Percentiles rank a stretch among this genome's conserved stretches.
These are phyloP conservation scores for Epicoccum nigrum DNA, from an alignment of 2,329 filamentous ascomycete genomes.

Conservation along the genomic window DNA sequence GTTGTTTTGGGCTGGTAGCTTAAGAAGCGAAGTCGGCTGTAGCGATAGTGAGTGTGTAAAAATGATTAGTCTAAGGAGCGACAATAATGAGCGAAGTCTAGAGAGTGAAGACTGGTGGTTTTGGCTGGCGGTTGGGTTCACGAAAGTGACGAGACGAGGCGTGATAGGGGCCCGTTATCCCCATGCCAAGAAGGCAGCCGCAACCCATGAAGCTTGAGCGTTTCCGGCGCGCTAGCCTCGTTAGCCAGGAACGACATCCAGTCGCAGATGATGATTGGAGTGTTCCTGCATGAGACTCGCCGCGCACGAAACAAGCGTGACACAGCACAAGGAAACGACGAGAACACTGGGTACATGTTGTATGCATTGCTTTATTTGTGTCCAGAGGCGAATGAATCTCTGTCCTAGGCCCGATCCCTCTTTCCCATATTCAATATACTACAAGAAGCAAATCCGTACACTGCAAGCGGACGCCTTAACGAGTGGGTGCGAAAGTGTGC, in stretches of 20 bases:
- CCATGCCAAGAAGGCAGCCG: conserved; percentile 12
- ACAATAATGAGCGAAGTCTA: conserved; percentile 17
- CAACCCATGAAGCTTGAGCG: conserved; percentile 9
- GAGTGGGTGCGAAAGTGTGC: conserved; percentile 19
- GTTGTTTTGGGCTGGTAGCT: conserved; percentile 5
- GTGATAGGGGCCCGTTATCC: conserved; percentile 17
- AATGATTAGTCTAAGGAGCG: conserved; percentile 26
- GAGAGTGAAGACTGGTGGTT: conserved; percentile 22
- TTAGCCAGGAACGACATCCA: conserved; percentile 28
- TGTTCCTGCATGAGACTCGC: conserved; percentile 18
- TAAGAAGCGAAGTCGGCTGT: background rate
- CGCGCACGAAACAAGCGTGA: background rate
- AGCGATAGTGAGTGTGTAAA: conserved; percentile 13
- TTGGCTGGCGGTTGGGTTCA: conserved; percentile 15
- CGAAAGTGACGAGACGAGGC: conserved; percentile 12
- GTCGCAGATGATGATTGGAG: conserved; percentile 20
- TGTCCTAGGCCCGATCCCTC: conserved; percentile 2
- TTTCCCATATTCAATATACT: conserved; percentile 3
- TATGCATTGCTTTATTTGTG: conserved; percentile 1
- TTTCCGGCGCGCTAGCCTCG: conserved; percentile 15
- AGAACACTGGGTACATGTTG: background rate
- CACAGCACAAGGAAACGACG: background rate
- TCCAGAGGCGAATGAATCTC: conserved; percentile 4
- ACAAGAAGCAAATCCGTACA: conserved; percentile 2
- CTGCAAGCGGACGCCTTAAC: conserved; percentile 12